Percentiles rank a stretch among this genome's conserved stretches.
phyloP scores from a whole-genome alignment of 495 filamentous ascomycete species.

The Lepidopterella palustris region DNA sequence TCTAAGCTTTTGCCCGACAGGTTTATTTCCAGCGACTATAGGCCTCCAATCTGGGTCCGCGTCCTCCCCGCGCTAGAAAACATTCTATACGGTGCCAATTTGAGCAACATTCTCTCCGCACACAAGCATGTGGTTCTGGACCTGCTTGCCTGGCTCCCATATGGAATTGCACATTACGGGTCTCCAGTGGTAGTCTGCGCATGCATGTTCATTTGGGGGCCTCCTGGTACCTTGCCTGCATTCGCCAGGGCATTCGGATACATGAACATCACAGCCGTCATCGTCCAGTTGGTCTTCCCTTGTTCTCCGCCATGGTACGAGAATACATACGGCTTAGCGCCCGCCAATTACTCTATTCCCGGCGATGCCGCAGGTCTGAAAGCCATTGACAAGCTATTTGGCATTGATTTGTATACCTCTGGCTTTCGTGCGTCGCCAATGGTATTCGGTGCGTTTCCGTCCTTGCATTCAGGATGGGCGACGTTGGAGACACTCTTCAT shows the following conservation, averaged over 20 bases:
- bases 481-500: slow-evolving; percentile 89
- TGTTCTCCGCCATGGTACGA: slow-evolving; percentile 95
- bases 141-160: slow-evolving; percentile 86
- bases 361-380: slow-evolving; percentile 83
- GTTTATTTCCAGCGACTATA: slow-evolving; percentile 77
- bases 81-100: slow-evolving; percentile 90
- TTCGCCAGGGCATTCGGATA: slow-evolving; percentile 85
- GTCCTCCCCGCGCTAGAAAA: slow-evolving; percentile 94
- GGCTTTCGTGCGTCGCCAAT: slow-evolving; percentile 81
- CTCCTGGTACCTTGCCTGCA: slow-evolving; percentile 75
- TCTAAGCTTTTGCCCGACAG: slow-evolving; percentile 39
- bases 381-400: slow-evolving; percentile 80
- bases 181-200: slow-evolving; percentile 68
- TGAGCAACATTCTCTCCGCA: slow-evolving; percentile 89
- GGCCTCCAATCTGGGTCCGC: slow-evolving; percentile 88
- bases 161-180: slow-evolving; percentile 82
- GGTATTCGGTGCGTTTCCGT: slow-evolving; percentile 92
- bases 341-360: slow-evolving; percentile 83
- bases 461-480: slow-evolving; percentile 77
- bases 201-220: slow-evolving; percentile 78
- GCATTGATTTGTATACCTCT: slow-evolving; percentile 86
- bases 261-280: slow-evolving; percentile 79
- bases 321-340: slow-evolving; percentile 77
- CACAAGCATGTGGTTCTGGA: slow-evolving; percentile 76
- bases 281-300: slow-evolving; percentile 80